A percentile compares a stretch with the other conserved stretches of the same genome.
These are phyloP conservation scores for Physocladia obscura DNA, from an alignment of 192 early-diverging fungal genomes.

Conservation along the genomic window DNA sequence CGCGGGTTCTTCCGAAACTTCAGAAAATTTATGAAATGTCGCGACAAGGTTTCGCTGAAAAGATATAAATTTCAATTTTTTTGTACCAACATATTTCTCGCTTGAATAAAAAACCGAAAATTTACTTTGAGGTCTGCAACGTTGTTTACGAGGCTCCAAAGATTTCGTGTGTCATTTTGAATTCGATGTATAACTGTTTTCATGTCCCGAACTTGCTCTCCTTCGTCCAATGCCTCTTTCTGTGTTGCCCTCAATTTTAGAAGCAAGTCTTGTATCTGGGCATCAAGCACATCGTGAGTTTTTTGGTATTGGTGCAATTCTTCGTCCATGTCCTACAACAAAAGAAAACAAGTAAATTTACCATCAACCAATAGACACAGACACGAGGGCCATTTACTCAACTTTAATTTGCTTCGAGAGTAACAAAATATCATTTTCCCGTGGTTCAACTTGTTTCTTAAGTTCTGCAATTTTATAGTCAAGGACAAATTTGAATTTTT, in stretches of 20 bases:
- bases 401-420: constrained; percentile 49
- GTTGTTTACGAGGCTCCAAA: constrained; percentile 30
- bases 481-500: constrained; percentile 65
- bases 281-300: constrained; percentile 39
- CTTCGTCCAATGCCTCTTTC: constrained; percentile 31
- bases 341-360: neutral
- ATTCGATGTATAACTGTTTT: constrained; percentile 35
- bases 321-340: constrained; percentile 55
- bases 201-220: constrained; percentile 25
- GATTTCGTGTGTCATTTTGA: constrained; percentile 38
- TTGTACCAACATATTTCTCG: neutral
- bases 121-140: constrained; percentile 39
- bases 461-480: constrained; percentile 62
- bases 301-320: constrained; percentile 52
- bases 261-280: constrained; percentile 43
- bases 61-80: neutral
- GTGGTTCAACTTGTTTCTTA: constrained; percentile 56
- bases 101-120: neutral
- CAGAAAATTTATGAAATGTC: constrained; percentile 33
- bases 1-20: constrained; percentile 11
- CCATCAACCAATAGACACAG: neutral
- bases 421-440: constrained; percentile 52
- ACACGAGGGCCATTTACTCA: neutral
- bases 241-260: constrained; percentile 49
- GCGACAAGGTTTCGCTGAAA: constrained; percentile 23